Evolutionary conservation across 179 eudicot species (phyloP).

Genomic region (Patellifolia procumbens): DNA sequence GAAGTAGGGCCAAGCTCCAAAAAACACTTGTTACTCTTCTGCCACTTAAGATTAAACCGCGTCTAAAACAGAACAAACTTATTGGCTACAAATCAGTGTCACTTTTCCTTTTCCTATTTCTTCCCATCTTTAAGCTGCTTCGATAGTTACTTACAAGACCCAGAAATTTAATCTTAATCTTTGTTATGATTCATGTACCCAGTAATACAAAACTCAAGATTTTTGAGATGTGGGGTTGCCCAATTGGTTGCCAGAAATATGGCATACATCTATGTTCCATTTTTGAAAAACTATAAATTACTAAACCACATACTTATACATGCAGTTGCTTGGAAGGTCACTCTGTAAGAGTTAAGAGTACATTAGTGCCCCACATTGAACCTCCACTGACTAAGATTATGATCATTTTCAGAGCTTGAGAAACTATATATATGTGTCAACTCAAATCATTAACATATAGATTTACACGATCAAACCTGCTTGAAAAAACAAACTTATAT

Average conservation of each 20-base stretch:
- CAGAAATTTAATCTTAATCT: neutral
- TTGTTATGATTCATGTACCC: constrained; percentile 23
- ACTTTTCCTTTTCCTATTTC: neutral
- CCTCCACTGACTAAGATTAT: constrained; percentile 1
- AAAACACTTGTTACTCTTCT: neutral
- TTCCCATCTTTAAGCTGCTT: constrained; percentile 2
- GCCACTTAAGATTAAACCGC: constrained; percentile 29
- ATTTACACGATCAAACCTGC: neutral
- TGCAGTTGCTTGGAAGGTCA: constrained; percentile 31
- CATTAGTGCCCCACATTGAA: constrained; percentile 22
- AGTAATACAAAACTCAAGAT: neutral
- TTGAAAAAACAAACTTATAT: neutral
- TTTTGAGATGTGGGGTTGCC: constrained; percentile 4
- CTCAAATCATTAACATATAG: neutral
- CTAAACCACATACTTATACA: constrained; percentile 1
- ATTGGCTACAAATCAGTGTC: constrained; percentile 1
- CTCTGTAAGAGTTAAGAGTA: constrained; percentile 5
- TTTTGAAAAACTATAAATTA: neutral
- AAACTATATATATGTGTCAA: neutral
- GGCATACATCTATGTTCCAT: constrained; percentile 26
- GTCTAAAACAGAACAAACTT: constrained; percentile 19
- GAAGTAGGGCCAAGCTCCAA: constrained; percentile 20
- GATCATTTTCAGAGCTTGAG: neutral
- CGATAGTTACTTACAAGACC: neutral
- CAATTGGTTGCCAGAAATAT: constrained; percentile 23